phyloP scores from a whole-genome alignment of 1,284 basidiomycete species.

The Thecaphora frezii region DNA sequence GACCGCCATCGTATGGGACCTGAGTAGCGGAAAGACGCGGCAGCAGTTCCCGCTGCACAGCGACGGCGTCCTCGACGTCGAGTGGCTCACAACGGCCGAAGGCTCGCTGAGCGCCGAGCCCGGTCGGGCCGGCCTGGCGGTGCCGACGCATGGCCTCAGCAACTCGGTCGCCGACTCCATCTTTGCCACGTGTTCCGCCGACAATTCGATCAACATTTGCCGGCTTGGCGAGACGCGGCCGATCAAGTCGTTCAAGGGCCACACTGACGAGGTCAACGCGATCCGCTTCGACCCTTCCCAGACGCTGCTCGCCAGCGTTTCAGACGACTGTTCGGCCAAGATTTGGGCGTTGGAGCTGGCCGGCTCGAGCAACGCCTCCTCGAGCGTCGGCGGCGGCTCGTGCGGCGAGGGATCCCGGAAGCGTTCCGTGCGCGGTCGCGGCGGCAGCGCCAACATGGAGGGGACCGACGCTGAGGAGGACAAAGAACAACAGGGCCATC shows the following conservation, averaged over 20 bases:
- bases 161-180: conserved; percentile 40
- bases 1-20: conserved; percentile 58
- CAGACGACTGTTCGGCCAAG: conserved; percentile 52
- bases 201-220: conserved; percentile 55
- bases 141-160: conserved; percentile 34
- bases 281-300: conserved; percentile 56
- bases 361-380: conserved; percentile 1
- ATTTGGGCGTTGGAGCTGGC: conserved; percentile 51
- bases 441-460: conserved; percentile 37
- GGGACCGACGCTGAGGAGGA: conserved; percentile 43
- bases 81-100: conserved; percentile 51
- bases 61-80: conserved; percentile 55
- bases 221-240: conserved; percentile 55
- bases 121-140: conserved; percentile 6
- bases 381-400: conserved; percentile 6
- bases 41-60: conserved; percentile 54
- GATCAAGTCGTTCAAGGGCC: conserved; percentile 49
- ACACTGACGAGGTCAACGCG: conserved; percentile 58
- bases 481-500: neutral
- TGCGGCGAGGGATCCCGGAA: conserved; percentile 26
- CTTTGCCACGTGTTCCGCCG: conserved; percentile 57
- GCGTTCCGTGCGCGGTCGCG: conserved; percentile 31
- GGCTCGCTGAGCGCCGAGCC: conserved; percentile 26
- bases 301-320: conserved; percentile 53
- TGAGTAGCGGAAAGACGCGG: conserved; percentile 54